These are phyloP conservation scores for Ophiosphaerella herpotricha DNA, from an alignment of 2,329 filamentous ascomycete species.

Conservation along the genomic window DNA sequence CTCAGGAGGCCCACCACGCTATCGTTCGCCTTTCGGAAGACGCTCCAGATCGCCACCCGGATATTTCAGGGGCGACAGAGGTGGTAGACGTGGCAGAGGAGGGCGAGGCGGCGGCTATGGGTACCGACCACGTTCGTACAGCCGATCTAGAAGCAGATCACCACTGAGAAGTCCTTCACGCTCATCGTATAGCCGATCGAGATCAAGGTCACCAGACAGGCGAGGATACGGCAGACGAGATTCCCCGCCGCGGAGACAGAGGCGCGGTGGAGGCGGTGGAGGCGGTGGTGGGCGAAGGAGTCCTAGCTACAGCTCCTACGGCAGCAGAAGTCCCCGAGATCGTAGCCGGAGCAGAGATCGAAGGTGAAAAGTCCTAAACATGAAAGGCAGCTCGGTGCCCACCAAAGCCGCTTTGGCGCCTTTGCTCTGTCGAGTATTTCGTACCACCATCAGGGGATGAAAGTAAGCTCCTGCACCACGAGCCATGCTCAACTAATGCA, in stretches of 20 bases:
- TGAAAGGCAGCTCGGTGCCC: not conserved
- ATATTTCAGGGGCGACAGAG: constrained; percentile 34
- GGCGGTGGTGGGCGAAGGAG: constrained; percentile 57
- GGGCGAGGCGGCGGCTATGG: constrained; percentile 24
- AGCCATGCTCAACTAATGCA: not conserved
- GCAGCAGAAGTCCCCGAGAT: constrained; percentile 55
- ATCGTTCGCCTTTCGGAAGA: constrained; percentile 3
- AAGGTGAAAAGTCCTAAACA: constrained; percentile 8
- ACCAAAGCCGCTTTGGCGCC: no score
- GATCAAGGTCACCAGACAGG: constrained; percentile 38
- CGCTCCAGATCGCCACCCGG: constrained; percentile 47
- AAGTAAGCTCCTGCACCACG: not conserved
- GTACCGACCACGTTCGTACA: constrained; percentile 34
- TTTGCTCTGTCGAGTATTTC: no score
- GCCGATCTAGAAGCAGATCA: constrained; percentile 49
- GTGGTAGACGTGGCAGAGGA: constrained; percentile 43
- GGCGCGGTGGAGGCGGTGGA: constrained; percentile 54
- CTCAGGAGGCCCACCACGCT: constrained; percentile 25
- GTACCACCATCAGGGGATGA: no score
- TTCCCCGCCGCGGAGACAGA: constrained; percentile 16
- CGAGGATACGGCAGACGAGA: constrained; percentile 20
- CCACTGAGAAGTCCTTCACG: constrained; percentile 48
- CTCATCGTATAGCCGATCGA: constrained; percentile 48
- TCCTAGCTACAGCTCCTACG: constrained; percentile 67
- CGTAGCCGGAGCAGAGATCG: constrained; percentile 52